Conservation (phyloP, 208 protist genomes). For the Trichomonas gallinae region DNA sequence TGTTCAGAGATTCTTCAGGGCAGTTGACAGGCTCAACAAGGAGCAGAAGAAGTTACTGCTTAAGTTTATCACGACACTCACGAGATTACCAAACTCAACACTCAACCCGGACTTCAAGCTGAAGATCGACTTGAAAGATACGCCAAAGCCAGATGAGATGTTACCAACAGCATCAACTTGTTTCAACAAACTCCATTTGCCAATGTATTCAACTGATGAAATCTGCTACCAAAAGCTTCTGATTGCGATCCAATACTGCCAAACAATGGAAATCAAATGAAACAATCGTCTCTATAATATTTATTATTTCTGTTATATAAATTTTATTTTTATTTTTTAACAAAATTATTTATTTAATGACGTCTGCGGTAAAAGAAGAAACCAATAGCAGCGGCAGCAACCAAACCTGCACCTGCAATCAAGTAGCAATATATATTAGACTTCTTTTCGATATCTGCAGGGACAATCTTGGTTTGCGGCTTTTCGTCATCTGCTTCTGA, state of each 20-base stretch:
- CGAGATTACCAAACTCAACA: not conserved
- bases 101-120: not conserved
- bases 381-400: too few relatives aligned
- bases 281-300: not conserved
- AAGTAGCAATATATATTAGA: too few relatives aligned
- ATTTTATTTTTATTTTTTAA: not conserved
- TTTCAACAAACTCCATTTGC: not conserved
- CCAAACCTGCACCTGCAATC: too few relatives aligned
- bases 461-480: too few relatives aligned
- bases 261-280: constrained; percentile 19
- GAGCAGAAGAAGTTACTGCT: not conserved
- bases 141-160: not conserved
- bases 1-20: not conserved
- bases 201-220: not conserved
- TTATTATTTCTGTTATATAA: not conserved
- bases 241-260: not conserved
- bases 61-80: not conserved
- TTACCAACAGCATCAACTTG: not conserved
- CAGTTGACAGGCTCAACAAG: not conserved
- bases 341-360: not conserved
- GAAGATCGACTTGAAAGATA: not conserved
- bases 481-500: too few relatives aligned
- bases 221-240: not conserved
- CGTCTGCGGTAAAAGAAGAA: not conserved
- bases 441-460: too few relatives aligned